Evolutionary conservation across 352 stramenopile species (phyloP).

Genomic region (Pythium phragmitis): DNA sequence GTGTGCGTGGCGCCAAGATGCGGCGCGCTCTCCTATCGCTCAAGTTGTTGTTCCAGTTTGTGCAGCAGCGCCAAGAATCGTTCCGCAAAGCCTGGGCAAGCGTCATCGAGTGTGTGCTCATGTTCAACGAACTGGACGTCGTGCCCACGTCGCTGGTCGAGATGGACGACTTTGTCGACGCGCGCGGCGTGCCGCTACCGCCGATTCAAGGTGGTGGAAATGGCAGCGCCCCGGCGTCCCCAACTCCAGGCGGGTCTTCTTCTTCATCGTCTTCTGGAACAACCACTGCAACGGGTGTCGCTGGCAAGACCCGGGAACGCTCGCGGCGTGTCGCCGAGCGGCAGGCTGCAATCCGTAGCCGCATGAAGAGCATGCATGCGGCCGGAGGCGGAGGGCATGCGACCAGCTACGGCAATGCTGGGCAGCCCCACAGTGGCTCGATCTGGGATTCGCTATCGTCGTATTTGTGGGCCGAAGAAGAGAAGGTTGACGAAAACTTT

Average conservation of each 20-base stretch:
- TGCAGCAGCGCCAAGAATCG: slow-evolving; percentile 74
- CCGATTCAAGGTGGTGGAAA: slow-evolving; percentile 50
- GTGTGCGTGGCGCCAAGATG: slow-evolving; percentile 67
- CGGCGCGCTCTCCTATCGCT: slow-evolving; percentile 72
- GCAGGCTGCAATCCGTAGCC: slow-evolving; percentile 76
- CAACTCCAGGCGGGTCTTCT: slow-evolving; percentile 6
- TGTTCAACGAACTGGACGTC: slow-evolving; percentile 88
- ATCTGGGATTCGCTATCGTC: slow-evolving; percentile 83
- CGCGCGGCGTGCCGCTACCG: slow-evolving; percentile 72
- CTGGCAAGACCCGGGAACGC: slow-evolving; percentile 74
- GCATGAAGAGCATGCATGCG: slow-evolving; percentile 77
- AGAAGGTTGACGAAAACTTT: slow-evolving; percentile 77
- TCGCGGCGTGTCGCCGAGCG: slow-evolving; percentile 77
- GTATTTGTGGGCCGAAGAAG: slow-evolving; percentile 83
- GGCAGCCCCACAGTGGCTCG: slow-evolving; percentile 37
- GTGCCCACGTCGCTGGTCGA: slow-evolving; percentile 84
- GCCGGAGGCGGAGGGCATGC: slow-evolving; percentile 41
- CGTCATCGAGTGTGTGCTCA: slow-evolving; percentile 82
- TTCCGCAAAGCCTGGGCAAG: slow-evolving; percentile 81
- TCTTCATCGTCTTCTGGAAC: slow-evolving; percentile 7
- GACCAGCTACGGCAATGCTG: slow-evolving; percentile 20
- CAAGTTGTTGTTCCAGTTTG: slow-evolving; percentile 84
- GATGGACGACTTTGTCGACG: slow-evolving; percentile 89
- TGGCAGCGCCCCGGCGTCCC: slow-evolving; percentile 18
- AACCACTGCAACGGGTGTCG: slow-evolving; percentile 42